phyloP scores from a whole-genome alignment of 2,329 filamentous ascomycete genomes.

The Aspergillus uvarum region DNA sequence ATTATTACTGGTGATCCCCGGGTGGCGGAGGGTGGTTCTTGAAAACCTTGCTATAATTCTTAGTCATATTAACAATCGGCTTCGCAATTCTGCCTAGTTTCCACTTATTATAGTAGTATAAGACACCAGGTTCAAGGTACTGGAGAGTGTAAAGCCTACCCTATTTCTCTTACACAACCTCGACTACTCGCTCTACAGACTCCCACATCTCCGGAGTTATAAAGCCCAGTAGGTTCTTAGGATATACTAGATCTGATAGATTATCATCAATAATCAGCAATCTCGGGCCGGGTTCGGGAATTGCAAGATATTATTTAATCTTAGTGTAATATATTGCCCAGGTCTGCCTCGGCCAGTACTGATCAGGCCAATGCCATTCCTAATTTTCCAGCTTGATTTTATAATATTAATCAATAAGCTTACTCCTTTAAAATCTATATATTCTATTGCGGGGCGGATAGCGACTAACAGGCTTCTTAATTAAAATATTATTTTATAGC shows the following conservation, averaged over 20 bases:
- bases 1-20: slow-evolving; percentile 13
- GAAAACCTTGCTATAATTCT: neutral
- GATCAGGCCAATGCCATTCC: no score
- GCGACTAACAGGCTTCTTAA: no score
- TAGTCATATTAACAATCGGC: neutral
- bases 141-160: neutral
- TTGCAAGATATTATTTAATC: neutral
- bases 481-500: no score
- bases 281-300: neutral
- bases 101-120: neutral
- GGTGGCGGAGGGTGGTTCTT: no score
- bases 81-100: neutral
- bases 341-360: neutral
- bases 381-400: no score
- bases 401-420: no score
- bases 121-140: neutral
- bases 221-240: neutral
- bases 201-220: neutral
- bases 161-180: neutral
- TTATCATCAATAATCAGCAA: neutral
- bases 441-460: no score
- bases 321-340: neutral
- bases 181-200: neutral
- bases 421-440: no score
- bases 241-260: neutral